Evolutionary conservation across 75 land plant species (phyloP), one percentile per base, ranked within the genome.

Genomic region (Adiantum capillusveneris): DNA sequence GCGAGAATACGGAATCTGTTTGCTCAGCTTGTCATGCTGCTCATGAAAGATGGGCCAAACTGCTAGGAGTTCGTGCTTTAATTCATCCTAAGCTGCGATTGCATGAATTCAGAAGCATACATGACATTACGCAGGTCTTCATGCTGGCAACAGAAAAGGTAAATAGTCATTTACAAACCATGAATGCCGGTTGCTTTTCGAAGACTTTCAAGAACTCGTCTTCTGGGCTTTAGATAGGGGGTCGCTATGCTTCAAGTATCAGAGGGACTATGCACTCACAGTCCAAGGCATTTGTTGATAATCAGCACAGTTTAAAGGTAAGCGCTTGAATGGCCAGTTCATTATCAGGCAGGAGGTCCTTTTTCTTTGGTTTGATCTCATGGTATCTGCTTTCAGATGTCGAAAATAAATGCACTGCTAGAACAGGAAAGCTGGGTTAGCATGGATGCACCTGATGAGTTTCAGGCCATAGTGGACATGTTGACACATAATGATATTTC

Each of bases 21-120:
- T 88, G 92, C 70, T 86, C 95, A 26, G 96, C 96, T 49, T 93
- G 98, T 75, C 96, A 93, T 83, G 83, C 90, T 53, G 98, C 98
- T 59, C 98, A 93, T 83, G 90, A 84, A 41, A 79, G 96, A 58
- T 89, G 98, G 98, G 90, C 90, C 29, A 93, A 93, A 57, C 84
- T 93, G 18, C 81, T 93, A 44, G 96, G 90, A 28, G 90, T 85
- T 18, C 90, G 98, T 45, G 84, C 87, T 62, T 72, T 79, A 50
- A 71, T 89, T 67, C 98, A 93, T 73, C 98, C 98, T 22, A 93
- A 71, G 46, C 72, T 93, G 54, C 86, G 90, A 39, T 66, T 93
- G 49, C 84, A 81, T 29, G 96, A 93, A 34, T 93, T 93, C 68
- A 66, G 85, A 17, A 79, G 78, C 65, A 83, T 93, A 45, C 83